A percentile compares a stretch with the other conserved stretches of the same genome.
Evolutionary conservation across 371 early-diverging fungal species (phyloP).

Genomic region (Mucor plumbeus): DNA sequence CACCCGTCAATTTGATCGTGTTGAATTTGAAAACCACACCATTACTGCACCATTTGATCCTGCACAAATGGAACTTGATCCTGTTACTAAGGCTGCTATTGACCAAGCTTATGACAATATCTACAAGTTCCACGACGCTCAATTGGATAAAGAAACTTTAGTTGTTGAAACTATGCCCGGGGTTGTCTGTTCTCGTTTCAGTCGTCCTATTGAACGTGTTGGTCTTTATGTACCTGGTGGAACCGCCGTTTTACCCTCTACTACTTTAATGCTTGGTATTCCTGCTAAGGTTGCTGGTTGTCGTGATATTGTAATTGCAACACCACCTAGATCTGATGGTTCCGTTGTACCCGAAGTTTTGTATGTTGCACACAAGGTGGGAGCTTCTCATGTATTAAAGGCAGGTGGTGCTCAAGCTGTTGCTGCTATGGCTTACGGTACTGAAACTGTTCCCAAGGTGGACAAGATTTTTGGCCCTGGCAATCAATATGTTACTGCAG

Average conservation of each 20-base stretch:
- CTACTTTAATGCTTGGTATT: slow-evolving; percentile 95
- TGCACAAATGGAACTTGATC: slow-evolving; percentile 69
- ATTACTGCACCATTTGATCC: slow-evolving; percentile 86
- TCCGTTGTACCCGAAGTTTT: slow-evolving; percentile 93
- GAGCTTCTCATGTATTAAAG: slow-evolving; percentile 86
- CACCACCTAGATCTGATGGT: slow-evolving; percentile 94
- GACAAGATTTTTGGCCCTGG: slow-evolving; percentile 99
- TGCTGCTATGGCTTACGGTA: slow-evolving; percentile 98
- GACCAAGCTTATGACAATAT: slow-evolving; percentile 95
- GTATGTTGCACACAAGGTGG: slow-evolving; percentile 97
- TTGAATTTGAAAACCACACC: slow-evolving; percentile 70
- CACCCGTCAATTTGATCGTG: slow-evolving; percentile 92
- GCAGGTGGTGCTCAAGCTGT: slow-evolving; percentile 99
- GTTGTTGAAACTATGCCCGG: slow-evolving; percentile 97
- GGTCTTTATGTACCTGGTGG: slow-evolving; percentile 98
- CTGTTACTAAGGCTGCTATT: slow-evolving; percentile 80
- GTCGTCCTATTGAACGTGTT: slow-evolving; percentile 93
- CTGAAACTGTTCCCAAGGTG: slow-evolving; percentile 94
- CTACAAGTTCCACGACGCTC: slow-evolving; percentile 92
- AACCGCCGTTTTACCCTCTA: slow-evolving; percentile 95
- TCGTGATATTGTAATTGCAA: slow-evolving; percentile 93
- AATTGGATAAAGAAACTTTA: slow-evolving; percentile 74
- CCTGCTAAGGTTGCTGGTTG: slow-evolving; percentile 98
- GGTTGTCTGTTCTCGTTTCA: slow-evolving; percentile 90
- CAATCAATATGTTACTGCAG: slow-evolving; percentile 98